phyloP scores from a whole-genome alignment of 768 basidiomycete genomes.

The Lentinula raphanica region DNA sequence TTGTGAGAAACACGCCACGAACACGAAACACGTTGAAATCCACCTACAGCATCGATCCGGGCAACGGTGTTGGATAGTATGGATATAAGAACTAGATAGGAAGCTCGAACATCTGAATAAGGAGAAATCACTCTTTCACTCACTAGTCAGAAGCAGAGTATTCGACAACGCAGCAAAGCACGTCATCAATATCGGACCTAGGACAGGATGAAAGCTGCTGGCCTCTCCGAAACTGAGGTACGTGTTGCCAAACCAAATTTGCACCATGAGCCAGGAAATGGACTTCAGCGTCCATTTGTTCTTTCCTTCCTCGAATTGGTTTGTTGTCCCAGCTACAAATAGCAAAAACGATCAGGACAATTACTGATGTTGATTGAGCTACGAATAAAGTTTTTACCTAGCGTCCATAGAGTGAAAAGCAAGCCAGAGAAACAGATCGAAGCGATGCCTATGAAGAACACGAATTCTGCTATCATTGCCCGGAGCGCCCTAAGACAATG shows the following conservation, averaged over 20 bases:
- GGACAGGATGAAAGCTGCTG: constrained; percentile 58
- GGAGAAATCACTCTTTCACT: too few species aligned
- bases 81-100: constrained; percentile 77
- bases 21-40: background rate
- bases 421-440: constrained; percentile 79
- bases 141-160: constrained; percentile 77
- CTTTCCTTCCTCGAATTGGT: constrained; percentile 14
- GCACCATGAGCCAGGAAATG: constrained; percentile 81
- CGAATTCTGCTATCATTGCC: constrained; percentile 76
- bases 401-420: constrained; percentile 46
- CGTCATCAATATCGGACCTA: constrained; percentile 78
- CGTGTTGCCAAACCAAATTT: constrained; percentile 78
- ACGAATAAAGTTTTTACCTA: constrained; percentile 28
- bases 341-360: background rate
- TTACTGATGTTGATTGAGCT: background rate
- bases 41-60: constrained; percentile 59
- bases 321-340: constrained; percentile 18
- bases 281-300: constrained; percentile 30
- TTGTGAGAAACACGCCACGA: background rate
- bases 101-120: too few species aligned
- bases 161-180: constrained; percentile 74
- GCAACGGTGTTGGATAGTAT: constrained; percentile 89
- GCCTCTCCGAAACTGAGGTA: constrained; percentile 42
- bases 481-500: constrained; percentile 53
- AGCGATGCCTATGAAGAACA: constrained; percentile 76